Conservation (phyloP, 305 asterid genomes). For the Andrographis paniculata region DNA sequence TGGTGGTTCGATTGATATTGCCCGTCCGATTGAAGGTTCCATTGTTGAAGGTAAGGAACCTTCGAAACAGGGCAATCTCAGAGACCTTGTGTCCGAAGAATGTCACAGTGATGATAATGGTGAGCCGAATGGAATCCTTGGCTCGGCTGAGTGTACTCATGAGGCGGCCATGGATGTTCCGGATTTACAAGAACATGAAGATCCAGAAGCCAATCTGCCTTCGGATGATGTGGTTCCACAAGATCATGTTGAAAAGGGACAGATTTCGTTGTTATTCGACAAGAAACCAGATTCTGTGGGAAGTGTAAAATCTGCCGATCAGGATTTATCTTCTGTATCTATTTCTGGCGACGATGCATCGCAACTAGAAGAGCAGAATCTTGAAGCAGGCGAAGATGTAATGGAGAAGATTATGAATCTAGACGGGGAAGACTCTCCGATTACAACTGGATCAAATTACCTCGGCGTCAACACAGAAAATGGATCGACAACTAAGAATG, state of each 20-base stretch:
- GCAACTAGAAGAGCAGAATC: conserved; percentile 7
- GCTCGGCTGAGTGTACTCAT: conserved; percentile 23
- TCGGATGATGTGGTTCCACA: conserved; percentile 15
- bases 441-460: too few relatives aligned
- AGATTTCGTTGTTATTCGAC: conserved; percentile 19
- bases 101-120: conserved; percentile 12
- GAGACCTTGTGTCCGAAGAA: background rate
- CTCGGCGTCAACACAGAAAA: too few relatives aligned
- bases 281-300: conserved; percentile 19
- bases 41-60: conserved; percentile 13
- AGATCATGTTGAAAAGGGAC: conserved; percentile 21
- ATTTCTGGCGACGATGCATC: conserved; percentile 21
- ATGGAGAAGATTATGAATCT: conserved; percentile 11
- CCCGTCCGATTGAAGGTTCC: background rate
- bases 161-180: conserved; percentile 9
- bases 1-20: conserved; percentile 29
- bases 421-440: conserved; percentile 18
- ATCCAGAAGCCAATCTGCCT: background rate
- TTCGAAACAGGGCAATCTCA: background rate
- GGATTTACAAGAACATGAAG: background rate
- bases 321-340: conserved; percentile 16
- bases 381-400: conserved; percentile 21
- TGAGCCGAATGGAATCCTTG: conserved; percentile 22
- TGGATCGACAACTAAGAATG: too few relatives aligned
- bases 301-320: conserved; percentile 17